Base-by-base conservation (phyloP, 2,329 filamentous ascomycete genomes). In the Dichotomopilus funicola region DNA sequence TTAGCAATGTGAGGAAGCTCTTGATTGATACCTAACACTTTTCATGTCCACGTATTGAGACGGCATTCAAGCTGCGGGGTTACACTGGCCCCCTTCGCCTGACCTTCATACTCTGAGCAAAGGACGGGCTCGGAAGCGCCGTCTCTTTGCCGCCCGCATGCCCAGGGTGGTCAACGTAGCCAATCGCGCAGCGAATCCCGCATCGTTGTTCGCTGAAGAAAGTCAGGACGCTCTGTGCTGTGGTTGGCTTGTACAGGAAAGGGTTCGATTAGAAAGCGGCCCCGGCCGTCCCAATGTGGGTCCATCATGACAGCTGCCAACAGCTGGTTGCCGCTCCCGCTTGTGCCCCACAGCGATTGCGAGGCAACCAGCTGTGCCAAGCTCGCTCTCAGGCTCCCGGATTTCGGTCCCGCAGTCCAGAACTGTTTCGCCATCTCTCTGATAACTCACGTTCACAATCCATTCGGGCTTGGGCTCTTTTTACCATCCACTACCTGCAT, bases 41-140 rank as follows among this genome's bases (percentile, higher is more conserved):
- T 27, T 27, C 19, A 27, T 3, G 19, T 27, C 19, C 19, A 27
- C 19, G 19, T 27, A 27, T 27, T 27, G 19, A 27, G 19, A 27
- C 19, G 19, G 19, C 19, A 3, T 27, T 31, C 42, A 37, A 41
- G 46, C 41, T 47, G 53, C 53, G 53, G 53, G 53, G 53, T 55
- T 55, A 51, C 49, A 51, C 38, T 9, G 33, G 38, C 49, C 49
- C 27, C 44, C 49, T 12, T 34, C 11, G 8, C 5, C 19, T 34
- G 43, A 9, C 10, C 6, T 44, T 27, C 19, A 27, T 27, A 27
- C 19, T 27, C 19, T 27, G 19, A 27, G 13, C 42, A 44, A 44
- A 13, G 5, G 9, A 10, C 34, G 19, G 12, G 13, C 36, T n/a
- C 42, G 51, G 48, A 49, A 33, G 38, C 51, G 51, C 51, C 51